Evolutionary conservation across 2,329 filamentous ascomycete species (phyloP), one percentile per base, ranked within the genome.

Genomic region (Penicillium digitatum): DNA sequence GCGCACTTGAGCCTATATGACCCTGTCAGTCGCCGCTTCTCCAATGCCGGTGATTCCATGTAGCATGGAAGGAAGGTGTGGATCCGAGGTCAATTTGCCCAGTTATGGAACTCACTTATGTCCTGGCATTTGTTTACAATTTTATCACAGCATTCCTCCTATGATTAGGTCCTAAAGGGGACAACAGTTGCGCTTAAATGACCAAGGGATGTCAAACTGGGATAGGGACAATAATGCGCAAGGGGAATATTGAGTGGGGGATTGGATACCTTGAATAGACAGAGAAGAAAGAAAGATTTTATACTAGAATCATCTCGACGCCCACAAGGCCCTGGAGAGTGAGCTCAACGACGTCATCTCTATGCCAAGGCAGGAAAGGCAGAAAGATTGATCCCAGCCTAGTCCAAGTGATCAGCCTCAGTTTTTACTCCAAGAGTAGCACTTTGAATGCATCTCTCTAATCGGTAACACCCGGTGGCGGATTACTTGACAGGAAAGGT

Each of bases 401-500:
- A 10, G 32, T 48, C 20, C 9, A 7, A 27, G 0, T 9, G 39
- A 51, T 45, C 38, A 7, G 12, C 48, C 16, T 35, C n/a, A 46
- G 26, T 7, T 7, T 27, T 35, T 34, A 45, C 48, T 51, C 1
- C 0, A 32, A 43, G 8, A 5, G 38, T 11, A 27, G 26, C n/a
- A n/a, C n/a, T n/a, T n/a, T n/a, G n/a, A n/a, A n/a, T n/a, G n/a
- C n/a, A n/a, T n/a, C n/a, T n/a, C n/a, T n/a, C n/a, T n/a, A n/a
- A n/a, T n/a, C n/a, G n/a, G n/a, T n/a, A n/a, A 16, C 8, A 4
- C 10, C 45, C 45, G 52, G 50, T 53, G 50, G 50, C 50, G 48
- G 50, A 48, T 40, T 18, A 24, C 50, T 53, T 48, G 43, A 34
- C 50, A 20, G 26, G n/a, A 16, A 14, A 24, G 14, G 12, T 39